Evolutionary conservation across 441 rosid genomes (phyloP).

Genomic region (California macrophylla): DNA sequence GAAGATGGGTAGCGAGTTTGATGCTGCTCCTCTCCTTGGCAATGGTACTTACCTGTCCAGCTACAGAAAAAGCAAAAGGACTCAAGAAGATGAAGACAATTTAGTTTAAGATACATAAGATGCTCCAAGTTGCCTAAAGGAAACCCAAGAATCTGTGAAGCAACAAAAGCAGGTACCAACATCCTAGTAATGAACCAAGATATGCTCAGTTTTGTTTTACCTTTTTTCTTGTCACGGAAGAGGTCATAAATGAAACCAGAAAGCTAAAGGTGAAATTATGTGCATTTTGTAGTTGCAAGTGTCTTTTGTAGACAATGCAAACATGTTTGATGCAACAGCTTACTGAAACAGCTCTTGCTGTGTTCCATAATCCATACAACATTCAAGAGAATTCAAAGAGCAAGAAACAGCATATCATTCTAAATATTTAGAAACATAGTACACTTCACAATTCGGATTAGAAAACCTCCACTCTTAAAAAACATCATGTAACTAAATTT

Average conservation of each 20-base stretch:
- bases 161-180: not conserved
- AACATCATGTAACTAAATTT: not conserved
- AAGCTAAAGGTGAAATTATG: not conserved
- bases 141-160: not conserved
- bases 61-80: constrained; percentile 32
- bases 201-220: not conserved
- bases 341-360: too few relatives aligned
- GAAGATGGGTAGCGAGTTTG: constrained; percentile 29
- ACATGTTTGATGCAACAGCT: too few relatives aligned
- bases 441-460: not conserved
- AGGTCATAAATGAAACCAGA: not conserved
- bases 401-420: not conserved
- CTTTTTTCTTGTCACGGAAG: not conserved
- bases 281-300: not conserved
- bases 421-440: too few relatives aligned
- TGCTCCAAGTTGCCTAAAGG: too few relatives aligned
- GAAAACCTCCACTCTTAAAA: too few relatives aligned
- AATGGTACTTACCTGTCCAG: constrained; percentile 33
- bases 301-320: too few relatives aligned
- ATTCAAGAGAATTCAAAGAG: not conserved
- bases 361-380: not conserved
- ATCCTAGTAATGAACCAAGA: not conserved
- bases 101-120: not conserved
- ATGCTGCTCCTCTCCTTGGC: constrained; percentile 45
- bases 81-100: constrained; percentile 16